These are phyloP conservation scores for Aspergillus quadrilineatus DNA, from an alignment of 2,329 filamentous ascomycete species.

Conservation along the genomic window DNA sequence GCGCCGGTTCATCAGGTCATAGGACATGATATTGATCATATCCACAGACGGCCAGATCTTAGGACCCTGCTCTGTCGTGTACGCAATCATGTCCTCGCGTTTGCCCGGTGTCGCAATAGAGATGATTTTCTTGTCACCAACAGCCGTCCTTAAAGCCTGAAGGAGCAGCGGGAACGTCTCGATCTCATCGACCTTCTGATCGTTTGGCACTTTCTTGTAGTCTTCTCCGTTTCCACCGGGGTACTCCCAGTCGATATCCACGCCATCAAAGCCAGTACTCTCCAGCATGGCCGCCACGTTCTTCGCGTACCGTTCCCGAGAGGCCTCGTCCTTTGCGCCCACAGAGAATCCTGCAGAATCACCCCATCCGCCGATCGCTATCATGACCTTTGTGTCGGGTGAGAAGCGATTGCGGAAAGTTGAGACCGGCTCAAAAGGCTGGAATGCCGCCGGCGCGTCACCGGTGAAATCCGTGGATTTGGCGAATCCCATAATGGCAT, in stretches of 20 bases:
- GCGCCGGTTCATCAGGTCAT: constrained; percentile 70
- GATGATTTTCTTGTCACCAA: constrained; percentile 60
- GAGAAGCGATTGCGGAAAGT: constrained; percentile 55
- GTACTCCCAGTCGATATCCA: constrained; percentile 69
- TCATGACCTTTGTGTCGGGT: constrained; percentile 60
- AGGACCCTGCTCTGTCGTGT: constrained; percentile 56
- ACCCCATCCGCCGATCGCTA: constrained; percentile 75
- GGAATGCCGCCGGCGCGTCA: constrained; percentile 45
- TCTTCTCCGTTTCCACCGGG: constrained; percentile 65
- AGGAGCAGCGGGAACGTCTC: constrained; percentile 62
- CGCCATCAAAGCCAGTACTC: constrained; percentile 63
- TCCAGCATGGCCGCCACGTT: constrained; percentile 65
- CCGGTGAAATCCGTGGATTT: constrained; percentile 52
- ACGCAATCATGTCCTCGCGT: constrained; percentile 67
- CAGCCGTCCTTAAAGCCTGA: constrained; percentile 55
- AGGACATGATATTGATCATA: constrained; percentile 70
- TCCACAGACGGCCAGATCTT: constrained; percentile 62
- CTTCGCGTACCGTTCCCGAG: constrained; percentile 59
- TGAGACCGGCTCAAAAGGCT: constrained; percentile 55
- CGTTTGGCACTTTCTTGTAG: constrained; percentile 64
- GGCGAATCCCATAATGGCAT: constrained; percentile 59
- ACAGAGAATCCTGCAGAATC: constrained; percentile 63
- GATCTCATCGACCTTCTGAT: constrained; percentile 59
- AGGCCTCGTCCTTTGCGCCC: constrained; percentile 54
- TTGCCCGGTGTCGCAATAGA: constrained; percentile 67